Percentiles rank a stretch among this genome's conserved stretches.
Conservation (phyloP, 352 stramenopile species). For the Globisporangium heterothallicum region DNA sequence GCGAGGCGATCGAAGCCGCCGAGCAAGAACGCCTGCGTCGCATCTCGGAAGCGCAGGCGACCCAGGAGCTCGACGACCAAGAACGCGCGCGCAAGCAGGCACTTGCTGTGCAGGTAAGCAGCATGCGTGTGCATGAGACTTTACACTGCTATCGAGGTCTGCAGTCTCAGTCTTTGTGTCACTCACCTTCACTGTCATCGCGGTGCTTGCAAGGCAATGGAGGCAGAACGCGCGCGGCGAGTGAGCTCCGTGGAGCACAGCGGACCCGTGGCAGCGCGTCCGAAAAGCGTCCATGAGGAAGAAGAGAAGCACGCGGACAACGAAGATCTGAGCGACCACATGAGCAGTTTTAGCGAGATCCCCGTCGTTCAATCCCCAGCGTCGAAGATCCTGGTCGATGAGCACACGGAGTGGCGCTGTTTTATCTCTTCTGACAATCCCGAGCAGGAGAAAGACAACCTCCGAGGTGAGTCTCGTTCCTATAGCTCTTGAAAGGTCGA, state of each 20-base stretch:
- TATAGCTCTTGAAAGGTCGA: not conserved
- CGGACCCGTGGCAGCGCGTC: conserved; percentile 22
- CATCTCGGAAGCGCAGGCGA: conserved; percentile 30
- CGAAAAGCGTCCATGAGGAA: conserved; percentile 4
- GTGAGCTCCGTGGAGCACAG: conserved; percentile 46
- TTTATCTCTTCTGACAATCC: conserved; percentile 61
- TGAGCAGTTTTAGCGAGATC: conserved; percentile 48
- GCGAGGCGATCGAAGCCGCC: conserved; percentile 26
- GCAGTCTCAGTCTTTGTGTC: no score
- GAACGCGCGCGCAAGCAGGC: conserved; percentile 30
- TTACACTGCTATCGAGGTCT: no score
- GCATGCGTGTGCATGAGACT: no score
- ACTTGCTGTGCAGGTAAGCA: conserved; percentile 24
- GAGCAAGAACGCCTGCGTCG: conserved; percentile 47
- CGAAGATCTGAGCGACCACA: not conserved
- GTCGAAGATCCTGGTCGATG: conserved; percentile 57
- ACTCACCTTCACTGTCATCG: no score
- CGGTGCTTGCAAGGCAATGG: conserved; percentile 35
- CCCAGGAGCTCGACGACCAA: conserved; percentile 15
- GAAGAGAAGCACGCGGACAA: not conserved
- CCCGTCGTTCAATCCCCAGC: conserved; percentile 43
- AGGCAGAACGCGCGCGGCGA: conserved; percentile 50
- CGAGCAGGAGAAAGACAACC: conserved; percentile 51
- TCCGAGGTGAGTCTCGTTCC: conserved; percentile 32
- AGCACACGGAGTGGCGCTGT: conserved; percentile 54